Conservation (phyloP, 148 eudicot species). For the Rhododendron griersonianum region DNA sequence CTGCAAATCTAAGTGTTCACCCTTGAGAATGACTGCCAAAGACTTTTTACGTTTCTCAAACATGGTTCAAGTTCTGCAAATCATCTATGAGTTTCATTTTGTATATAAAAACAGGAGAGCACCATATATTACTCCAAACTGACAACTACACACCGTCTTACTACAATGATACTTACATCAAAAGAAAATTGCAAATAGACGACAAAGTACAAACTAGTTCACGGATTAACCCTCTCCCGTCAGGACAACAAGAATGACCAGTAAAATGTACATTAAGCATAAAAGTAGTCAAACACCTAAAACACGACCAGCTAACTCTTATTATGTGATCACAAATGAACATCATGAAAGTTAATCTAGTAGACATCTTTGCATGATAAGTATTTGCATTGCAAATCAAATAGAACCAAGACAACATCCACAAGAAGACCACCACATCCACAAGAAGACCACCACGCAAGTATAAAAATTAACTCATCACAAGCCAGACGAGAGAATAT, state of each 20-base stretch:
- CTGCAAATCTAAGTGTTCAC: background rate
- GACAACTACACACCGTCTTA: background rate
- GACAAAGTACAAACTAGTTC: too few species aligned
- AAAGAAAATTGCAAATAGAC: background rate
- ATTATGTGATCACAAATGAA: background rate
- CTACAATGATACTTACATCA: background rate
- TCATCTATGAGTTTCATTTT: background rate
- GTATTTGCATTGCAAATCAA: background rate
- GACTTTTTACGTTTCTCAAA: background rate
- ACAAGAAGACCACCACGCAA: background rate
- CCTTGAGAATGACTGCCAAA: background rate
- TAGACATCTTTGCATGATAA: background rate
- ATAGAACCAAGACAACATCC: background rate
- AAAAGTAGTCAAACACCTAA: constrained; percentile 8
- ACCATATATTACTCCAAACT: background rate
- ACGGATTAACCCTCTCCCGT: background rate
- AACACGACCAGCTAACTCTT: background rate
- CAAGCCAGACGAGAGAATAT: background rate
- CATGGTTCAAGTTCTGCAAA: background rate
- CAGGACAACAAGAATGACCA: background rate
- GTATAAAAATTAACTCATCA: background rate
- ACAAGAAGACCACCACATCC: background rate
- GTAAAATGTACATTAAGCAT: background rate
- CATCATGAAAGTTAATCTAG: background rate
- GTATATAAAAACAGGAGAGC: background rate